A percentile compares a stretch with the other conserved stretches of the same genome.
Conservation (phyloP, 805 yeast species). For the Lipomyces oligophaga region DNA sequence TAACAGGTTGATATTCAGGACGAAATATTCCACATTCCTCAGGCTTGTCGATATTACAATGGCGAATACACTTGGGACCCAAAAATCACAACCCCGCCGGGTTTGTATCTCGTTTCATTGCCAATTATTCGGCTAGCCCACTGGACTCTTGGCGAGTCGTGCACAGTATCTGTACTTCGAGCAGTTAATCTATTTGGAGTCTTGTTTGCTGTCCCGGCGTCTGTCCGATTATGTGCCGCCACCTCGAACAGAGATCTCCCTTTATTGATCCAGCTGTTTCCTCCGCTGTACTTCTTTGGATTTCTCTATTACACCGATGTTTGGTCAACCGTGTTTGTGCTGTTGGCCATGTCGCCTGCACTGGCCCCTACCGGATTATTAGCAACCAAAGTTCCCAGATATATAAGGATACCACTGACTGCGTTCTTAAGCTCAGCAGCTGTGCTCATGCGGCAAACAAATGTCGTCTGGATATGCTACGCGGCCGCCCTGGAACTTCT, state of each 20-base stretch:
- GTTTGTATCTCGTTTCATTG: constrained; percentile 42
- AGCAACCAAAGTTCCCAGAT: too few relatives aligned
- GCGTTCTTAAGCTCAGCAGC: constrained; percentile 41
- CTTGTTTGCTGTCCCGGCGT: constrained; percentile 47
- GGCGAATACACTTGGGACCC: constrained; percentile 77
- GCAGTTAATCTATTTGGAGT: constrained; percentile 67
- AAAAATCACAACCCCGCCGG: constrained; percentile 97
- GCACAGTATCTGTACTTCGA: constrained; percentile 45
- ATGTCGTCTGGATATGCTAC: constrained; percentile 68
- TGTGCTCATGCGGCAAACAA: constrained; percentile 82
- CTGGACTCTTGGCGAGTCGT: too few relatives aligned
- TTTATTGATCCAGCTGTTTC: constrained; percentile 44
- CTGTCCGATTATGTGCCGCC: constrained; percentile 3
- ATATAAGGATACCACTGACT: too few relatives aligned
- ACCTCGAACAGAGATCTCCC: too few relatives aligned
- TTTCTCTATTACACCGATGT: constrained; percentile 87
- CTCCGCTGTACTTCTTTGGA: constrained; percentile 69
- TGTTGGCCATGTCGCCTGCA: constrained; percentile 44
- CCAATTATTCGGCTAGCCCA: not conserved
- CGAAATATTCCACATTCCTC: constrained; percentile 82
- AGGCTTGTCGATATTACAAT: constrained; percentile 61
- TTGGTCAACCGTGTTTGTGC: constrained; percentile 75
- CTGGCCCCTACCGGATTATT: not conserved
- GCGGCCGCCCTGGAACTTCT: constrained; percentile 7
- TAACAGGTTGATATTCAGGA: constrained; percentile 51